Evolutionary conservation across 768 basidiomycete species (phyloP), one percentile per base, ranked within the genome.

Genomic region (Lactarius deliciosus): DNA sequence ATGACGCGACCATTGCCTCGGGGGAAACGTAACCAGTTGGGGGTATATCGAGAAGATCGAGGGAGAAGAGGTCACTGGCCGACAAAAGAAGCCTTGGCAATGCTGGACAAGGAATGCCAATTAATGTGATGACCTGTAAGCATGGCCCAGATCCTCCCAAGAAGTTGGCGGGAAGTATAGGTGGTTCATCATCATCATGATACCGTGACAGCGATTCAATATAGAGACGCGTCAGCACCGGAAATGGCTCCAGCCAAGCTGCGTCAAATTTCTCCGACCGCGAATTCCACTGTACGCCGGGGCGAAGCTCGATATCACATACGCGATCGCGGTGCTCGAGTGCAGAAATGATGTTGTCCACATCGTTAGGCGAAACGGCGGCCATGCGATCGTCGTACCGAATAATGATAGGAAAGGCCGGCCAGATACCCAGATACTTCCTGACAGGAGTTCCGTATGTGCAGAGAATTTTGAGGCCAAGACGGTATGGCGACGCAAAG

Each of bases 101-200:
- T 40, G 57, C 5, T 3, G 34, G 36, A 9, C 73, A 75, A 74
- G 76, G 72, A 74, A 75, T 89, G 88, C 89, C 88, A 6, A 89
- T 88, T 90, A 50, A 25, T 4, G 4, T 13, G 47, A 50, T 13
- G 0, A 2, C 47, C 22, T 88, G 87, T 89, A 89, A 84, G 88
- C 89, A 92, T 89, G 90, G 92, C 94, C 93, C 94, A 94, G 20
- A 34, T 1, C 15, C 41, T 30, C 8, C 18, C 28, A 28, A 15
- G 11, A 40, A 30, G 15, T 28, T 11, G 20, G 13, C 13, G 13
- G 50, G 25, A 13, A 53, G 25, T 13, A 16, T 25, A 2, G 50
- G 25, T 11, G 22, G 6, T 32, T 10, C 13, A 53, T n/a, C n/a
- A n/a, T n/a, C n/a, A n/a, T n/a, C n/a, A n/a, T n/a, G n/a, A n/a